These are phyloP conservation scores for Kuraishia cidri DNA, from an alignment of 805 yeast genomes.

Conservation along the genomic window DNA sequence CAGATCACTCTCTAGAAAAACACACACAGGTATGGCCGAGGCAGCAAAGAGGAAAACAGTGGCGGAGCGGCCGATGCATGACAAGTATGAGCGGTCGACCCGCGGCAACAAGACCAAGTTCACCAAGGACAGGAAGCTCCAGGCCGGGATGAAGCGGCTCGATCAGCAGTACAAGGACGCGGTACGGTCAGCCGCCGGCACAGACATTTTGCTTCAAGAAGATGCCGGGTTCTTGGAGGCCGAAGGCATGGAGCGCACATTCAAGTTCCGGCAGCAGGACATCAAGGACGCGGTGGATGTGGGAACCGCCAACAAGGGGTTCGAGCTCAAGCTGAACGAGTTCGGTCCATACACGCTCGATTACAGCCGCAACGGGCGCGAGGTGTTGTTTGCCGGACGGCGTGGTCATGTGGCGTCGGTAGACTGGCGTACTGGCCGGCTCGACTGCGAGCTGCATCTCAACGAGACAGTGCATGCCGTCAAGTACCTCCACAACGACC, in stretches of 20 bases:
- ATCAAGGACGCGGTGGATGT: constrained; percentile 69
- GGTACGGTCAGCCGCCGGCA: constrained; percentile 72
- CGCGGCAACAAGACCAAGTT: constrained; percentile 2
- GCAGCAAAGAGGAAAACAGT: too few relatives aligned
- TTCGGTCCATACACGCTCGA: constrained; percentile 84
- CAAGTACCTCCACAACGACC: constrained; percentile 85
- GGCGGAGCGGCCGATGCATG: too few relatives aligned
- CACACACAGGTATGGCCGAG: too few relatives aligned
- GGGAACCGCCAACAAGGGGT: constrained; percentile 63
- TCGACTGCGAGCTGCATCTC: constrained; percentile 75
- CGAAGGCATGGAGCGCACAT: constrained; percentile 93
- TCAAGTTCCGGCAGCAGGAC: constrained; percentile 74
- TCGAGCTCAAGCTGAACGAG: constrained; percentile 63
- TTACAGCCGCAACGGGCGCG: constrained; percentile 83
- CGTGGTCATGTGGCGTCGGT: constrained; percentile 95
- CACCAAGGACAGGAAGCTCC: constrained; percentile 51
- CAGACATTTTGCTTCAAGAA: constrained; percentile 81
- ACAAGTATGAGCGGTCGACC: background rate
- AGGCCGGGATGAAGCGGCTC: constrained; percentile 54
- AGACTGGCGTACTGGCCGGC: constrained; percentile 86
- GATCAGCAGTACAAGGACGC: constrained; percentile 75
- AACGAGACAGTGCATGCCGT: constrained; percentile 90
- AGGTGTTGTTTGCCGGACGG: constrained; percentile 73
- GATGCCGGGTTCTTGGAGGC: constrained; percentile 84
- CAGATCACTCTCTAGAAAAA: too few relatives aligned